Evolutionary conservation across 805 yeast genomes (phyloP).

Genomic region (Candida berthetii): DNA sequence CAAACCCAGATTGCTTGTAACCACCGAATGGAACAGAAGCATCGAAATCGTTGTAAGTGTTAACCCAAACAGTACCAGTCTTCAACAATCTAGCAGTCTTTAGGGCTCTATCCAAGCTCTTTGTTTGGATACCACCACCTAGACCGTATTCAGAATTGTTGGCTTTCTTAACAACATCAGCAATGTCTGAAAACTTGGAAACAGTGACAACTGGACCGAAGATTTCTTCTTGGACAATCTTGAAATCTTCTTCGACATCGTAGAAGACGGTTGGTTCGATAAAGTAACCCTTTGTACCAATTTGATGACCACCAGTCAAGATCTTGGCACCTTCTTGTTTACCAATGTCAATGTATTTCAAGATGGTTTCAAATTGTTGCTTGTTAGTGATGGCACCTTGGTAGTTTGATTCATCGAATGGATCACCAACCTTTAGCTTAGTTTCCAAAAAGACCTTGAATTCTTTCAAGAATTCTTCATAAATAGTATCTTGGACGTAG

Average conservation of each 20-base stretch:
- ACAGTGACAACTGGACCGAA: constrained; percentile 64
- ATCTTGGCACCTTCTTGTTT: constrained; percentile 51
- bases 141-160: constrained; percentile 58
- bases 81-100: constrained; percentile 48
- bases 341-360: constrained; percentile 52
- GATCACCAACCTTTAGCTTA: constrained; percentile 52
- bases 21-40: constrained; percentile 68
- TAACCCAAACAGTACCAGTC: constrained; percentile 63
- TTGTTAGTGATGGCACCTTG: constrained; percentile 66
- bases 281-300: constrained; percentile 52
- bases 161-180: constrained; percentile 48
- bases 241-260: constrained; percentile 44
- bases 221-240: constrained; percentile 55
- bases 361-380: constrained; percentile 51
- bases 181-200: constrained; percentile 50
- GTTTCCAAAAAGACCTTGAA: constrained; percentile 43
- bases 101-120: constrained; percentile 45
- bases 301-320: constrained; percentile 55
- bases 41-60: constrained; percentile 66
- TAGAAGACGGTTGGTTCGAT: constrained; percentile 57
- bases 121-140: constrained; percentile 63
- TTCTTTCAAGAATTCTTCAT: constrained; percentile 43
- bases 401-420: constrained; percentile 48
- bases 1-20: constrained; percentile 60
- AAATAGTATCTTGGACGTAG: constrained; percentile 53